A percentile compares a stretch with the other conserved stretches of the same genome.
phyloP scores from a whole-genome alignment of 129 eudicot genomes.

The Saposhnikovia divaricata region DNA sequence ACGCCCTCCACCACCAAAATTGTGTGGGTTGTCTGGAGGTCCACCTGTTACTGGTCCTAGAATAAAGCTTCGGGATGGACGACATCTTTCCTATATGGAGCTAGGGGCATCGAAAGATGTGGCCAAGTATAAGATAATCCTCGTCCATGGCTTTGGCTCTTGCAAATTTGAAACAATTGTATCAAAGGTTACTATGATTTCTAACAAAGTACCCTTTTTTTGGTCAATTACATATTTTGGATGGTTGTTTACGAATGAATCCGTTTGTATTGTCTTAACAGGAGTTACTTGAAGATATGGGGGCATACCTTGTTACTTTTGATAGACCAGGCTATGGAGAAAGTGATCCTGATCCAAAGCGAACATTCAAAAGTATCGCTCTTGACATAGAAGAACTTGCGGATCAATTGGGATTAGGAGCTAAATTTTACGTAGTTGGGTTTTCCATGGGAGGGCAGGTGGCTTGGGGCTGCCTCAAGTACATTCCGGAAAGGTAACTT shows the following conservation, averaged over 20 bases:
- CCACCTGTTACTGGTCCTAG: conserved; percentile 56
- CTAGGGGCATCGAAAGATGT: conserved; percentile 46
- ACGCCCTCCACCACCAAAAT: conserved; percentile 44
- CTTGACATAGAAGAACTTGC: conserved; percentile 73
- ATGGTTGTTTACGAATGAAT: background rate
- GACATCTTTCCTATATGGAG: conserved; percentile 63
- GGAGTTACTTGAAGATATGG: conserved; percentile 48
- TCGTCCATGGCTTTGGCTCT: conserved; percentile 50
- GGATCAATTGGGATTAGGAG: conserved; percentile 54
- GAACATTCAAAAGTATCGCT: conserved; percentile 47
- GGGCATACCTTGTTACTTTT: conserved; percentile 53
- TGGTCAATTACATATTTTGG: background rate
- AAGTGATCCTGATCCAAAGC: conserved; percentile 75
- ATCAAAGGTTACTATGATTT: conserved; percentile 13
- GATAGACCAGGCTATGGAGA: conserved; percentile 88
- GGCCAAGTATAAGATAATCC: conserved; percentile 49
- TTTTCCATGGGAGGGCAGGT: conserved; percentile 79
- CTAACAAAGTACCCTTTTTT: background rate
- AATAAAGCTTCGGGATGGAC: conserved; percentile 54
- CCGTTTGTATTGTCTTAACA: conserved; percentile 9
- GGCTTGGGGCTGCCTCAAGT: conserved; percentile 73
- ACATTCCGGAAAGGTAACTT: conserved; percentile 59
- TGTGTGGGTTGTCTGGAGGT: conserved; percentile 44
- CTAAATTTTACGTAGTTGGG: conserved; percentile 59
- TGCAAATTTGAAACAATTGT: conserved; percentile 31